Evolutionary conservation across 768 basidiomycete species (phyloP).

Genomic region (Trametes coccinea): DNA sequence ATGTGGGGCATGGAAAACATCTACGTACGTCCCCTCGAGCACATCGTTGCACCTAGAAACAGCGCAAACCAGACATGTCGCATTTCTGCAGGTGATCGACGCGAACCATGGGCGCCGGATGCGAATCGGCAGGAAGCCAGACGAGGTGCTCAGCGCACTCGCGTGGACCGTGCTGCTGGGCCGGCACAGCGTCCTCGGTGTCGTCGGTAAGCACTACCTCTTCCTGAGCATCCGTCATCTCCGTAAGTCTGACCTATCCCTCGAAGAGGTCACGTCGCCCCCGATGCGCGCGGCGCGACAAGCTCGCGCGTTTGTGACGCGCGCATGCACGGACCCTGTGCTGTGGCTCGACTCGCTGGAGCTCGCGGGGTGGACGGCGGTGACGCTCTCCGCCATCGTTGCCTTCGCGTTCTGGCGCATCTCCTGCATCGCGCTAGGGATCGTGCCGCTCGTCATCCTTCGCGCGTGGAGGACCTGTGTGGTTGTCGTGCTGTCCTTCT

Average conservation of each 20-base stretch:
- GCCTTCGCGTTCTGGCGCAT: background rate
- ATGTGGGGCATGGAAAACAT: conserved; percentile 19
- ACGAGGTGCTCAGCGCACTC: conserved; percentile 4
- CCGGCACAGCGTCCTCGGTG: conserved; percentile 1
- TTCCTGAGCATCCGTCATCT: background rate
- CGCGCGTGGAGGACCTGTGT: background rate
- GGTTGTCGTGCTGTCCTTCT: background rate
- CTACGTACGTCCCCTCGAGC: conserved; percentile 1
- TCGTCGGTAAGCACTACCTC: background rate
- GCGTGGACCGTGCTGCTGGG: background rate
- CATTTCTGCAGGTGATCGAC: background rate
- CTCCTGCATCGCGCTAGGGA: background rate
- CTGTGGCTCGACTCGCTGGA: too few relatives aligned
- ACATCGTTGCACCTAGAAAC: too few relatives aligned
- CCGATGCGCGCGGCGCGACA: background rate
- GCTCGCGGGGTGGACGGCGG: background rate
- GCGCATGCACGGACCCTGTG: background rate
- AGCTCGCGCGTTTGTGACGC: background rate
- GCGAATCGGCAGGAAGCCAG: background rate
- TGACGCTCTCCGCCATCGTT: background rate
- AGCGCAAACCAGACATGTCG: background rate
- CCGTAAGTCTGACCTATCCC: too few relatives aligned
- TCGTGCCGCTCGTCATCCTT: too few relatives aligned
- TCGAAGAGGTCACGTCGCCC: background rate
- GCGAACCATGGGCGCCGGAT: background rate